Conservation (phyloP, 106 monocot genomes). For the Dendrobium catenatum region DNA sequence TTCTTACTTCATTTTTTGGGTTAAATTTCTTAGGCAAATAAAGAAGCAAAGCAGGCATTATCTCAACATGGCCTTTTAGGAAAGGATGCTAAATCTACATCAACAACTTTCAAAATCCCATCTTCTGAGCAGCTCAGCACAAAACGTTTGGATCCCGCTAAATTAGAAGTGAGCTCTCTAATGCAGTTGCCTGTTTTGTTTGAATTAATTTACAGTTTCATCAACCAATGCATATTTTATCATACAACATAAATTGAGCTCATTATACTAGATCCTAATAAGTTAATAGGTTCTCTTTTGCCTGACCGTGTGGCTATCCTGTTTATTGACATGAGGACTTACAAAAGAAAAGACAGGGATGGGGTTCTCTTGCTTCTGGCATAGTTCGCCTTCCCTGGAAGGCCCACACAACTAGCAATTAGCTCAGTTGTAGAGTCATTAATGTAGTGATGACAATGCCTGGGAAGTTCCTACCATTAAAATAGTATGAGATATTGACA, state of each 20-base stretch:
- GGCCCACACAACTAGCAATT: too few relatives aligned
- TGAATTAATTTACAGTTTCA: neutral
- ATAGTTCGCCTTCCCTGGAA: too few relatives aligned
- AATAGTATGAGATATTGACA: too few relatives aligned
- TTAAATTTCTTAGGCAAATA: slow-evolving; percentile 48
- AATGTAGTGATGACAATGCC: too few relatives aligned
- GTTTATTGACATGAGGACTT: too few relatives aligned
- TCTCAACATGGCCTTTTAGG: slow-evolving; percentile 53
- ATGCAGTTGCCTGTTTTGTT: neutral
- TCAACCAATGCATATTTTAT: neutral
- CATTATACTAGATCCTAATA: neutral
- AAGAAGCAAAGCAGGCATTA: slow-evolving; percentile 56
- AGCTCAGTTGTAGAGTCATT: too few relatives aligned
- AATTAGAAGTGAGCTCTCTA: slow-evolving; percentile 54
- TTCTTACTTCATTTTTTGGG: neutral
- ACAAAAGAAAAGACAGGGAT: too few relatives aligned
- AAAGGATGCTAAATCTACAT: slow-evolving; percentile 37
- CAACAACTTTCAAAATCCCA: slow-evolving; percentile 35
- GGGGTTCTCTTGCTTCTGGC: too few relatives aligned
- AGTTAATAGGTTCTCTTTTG: too few relatives aligned
- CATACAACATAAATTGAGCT: neutral
- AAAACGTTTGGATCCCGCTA: slow-evolving; percentile 80
- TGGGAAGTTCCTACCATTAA: too few relatives aligned
- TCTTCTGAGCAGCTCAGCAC: slow-evolving; percentile 70
- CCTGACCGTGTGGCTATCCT: too few relatives aligned